phyloP scores from a whole-genome alignment of 164 flowering plant species.

The Taxillus chinensis region DNA sequence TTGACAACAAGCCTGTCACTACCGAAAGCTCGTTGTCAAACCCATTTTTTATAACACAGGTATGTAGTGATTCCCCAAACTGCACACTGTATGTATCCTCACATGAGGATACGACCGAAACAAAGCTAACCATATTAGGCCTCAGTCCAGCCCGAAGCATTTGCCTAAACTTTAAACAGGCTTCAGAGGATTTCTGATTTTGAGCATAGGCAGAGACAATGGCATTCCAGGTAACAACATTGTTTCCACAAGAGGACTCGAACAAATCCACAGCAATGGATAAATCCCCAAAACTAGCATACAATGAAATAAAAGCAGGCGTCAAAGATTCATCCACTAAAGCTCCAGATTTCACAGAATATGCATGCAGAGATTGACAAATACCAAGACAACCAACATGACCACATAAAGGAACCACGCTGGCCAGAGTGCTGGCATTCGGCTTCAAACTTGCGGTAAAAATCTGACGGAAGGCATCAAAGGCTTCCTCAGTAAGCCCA shows the following conservation, averaged over 20 bases:
- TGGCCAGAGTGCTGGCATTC: constrained; percentile 31
- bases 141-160: constrained; percentile 17
- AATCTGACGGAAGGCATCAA: constrained; percentile 15
- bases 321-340: constrained; percentile 14
- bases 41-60: constrained; percentile 20
- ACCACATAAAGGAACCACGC: constrained; percentile 24
- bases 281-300: constrained; percentile 19
- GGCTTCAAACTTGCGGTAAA: constrained; percentile 20
- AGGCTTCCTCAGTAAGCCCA: constrained; percentile 17
- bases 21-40: constrained; percentile 19
- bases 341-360: constrained; percentile 23
- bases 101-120: constrained; percentile 27
- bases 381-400: constrained; percentile 10
- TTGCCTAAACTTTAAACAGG: constrained; percentile 15
- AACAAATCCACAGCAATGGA: constrained; percentile 22
- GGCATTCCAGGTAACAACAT: constrained; percentile 26
- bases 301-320: constrained; percentile 37
- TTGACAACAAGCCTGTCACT: constrained; percentile 24
- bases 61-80: constrained; percentile 26
- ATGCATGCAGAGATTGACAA: constrained; percentile 27
- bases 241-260: constrained; percentile 10
- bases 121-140: constrained; percentile 29
- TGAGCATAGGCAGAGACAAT: constrained; percentile 25
- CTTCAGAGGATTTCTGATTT: constrained; percentile 16
- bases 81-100: constrained; percentile 5